Percentiles rank a stretch among this genome's conserved stretches.
These are phyloP conservation scores for Ophiocordyceps camponoti-saundersi DNA, from an alignment of 2,329 filamentous ascomycete genomes.

Conservation along the genomic window DNA sequence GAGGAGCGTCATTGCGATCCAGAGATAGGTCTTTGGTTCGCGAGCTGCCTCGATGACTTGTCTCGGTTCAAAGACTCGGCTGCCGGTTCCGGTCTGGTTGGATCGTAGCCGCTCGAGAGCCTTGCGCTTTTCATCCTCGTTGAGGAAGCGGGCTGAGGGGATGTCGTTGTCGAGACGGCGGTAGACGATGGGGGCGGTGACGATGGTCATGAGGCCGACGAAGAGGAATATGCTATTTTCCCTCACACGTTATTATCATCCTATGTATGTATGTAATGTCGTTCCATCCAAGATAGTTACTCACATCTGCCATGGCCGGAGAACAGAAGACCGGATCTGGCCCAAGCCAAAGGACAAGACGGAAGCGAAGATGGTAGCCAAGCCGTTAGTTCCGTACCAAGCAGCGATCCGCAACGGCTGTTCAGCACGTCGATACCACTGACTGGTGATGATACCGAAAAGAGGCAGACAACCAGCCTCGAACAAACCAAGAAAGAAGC, in stretches of 20 bases:
- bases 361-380: constrained; percentile 38
- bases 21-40: constrained; percentile 39
- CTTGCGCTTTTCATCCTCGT: constrained; percentile 46
- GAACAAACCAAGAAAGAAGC: constrained; percentile 28
- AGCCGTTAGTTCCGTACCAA: constrained; percentile 49
- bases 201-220: constrained; percentile 41
- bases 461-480: constrained; percentile 35
- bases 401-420: constrained; percentile 45
- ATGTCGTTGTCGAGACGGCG: constrained; percentile 44
- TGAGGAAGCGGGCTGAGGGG: constrained; percentile 37
- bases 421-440: constrained; percentile 33
- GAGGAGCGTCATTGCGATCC: constrained; percentile 40
- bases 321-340: constrained; percentile 22
- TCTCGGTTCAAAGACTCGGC: constrained; percentile 48
- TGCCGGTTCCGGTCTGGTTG: constrained; percentile 62
- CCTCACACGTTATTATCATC: background rate
- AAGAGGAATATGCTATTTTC: constrained; percentile 34
- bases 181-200: constrained; percentile 40
- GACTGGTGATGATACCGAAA: constrained; percentile 27
- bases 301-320: constrained; percentile 9
- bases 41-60: constrained; percentile 38
- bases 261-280: background rate
- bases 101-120: constrained; percentile 54
- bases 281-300: background rate
- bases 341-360: constrained; percentile 38